phyloP scores from a whole-genome alignment of 176 grass and related monocot genomes.

The Zoysia japonica region DNA sequence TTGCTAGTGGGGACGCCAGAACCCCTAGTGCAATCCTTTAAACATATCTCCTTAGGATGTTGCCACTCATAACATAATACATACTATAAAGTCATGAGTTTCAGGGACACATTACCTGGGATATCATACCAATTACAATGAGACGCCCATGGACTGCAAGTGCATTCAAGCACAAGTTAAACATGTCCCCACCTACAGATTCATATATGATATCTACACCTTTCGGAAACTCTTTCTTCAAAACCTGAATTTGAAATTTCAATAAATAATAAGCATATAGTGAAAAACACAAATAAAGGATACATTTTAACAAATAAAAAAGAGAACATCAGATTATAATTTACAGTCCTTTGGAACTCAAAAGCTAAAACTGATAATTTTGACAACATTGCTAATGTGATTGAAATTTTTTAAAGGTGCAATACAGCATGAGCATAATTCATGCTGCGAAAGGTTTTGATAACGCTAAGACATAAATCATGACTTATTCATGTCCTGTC shows the following conservation, averaged over 20 bases:
- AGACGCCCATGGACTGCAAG: slow-evolving; percentile 79
- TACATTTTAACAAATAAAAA: too few species aligned
- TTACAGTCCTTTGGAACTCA: neutral
- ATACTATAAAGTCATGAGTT: neutral
- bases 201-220: slow-evolving; percentile 94
- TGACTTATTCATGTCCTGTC: neutral
- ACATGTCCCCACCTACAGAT: slow-evolving; percentile 99
- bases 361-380: slow-evolving; percentile 16
- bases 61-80: slow-evolving; percentile 18
- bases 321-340: neutral
- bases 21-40: neutral
- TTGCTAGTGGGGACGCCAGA: neutral
- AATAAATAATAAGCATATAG: slow-evolving; percentile 14
- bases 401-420: neutral
- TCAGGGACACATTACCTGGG: slow-evolving; percentile 61
- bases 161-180: slow-evolving; percentile 87
- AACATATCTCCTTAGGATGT: slow-evolving; percentile 12
- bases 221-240: slow-evolving; percentile 82
- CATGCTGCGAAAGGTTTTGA: neutral
- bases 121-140: slow-evolving; percentile 97
- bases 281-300: slow-evolving; percentile 27
- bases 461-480: neutral
- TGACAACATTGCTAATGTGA: neutral
- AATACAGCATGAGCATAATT: slow-evolving; percentile 11
- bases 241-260: slow-evolving; percentile 54